phyloP scores from a whole-genome alignment of 306 rosid genomes.

The Gynostemma pentaphyllum region DNA sequence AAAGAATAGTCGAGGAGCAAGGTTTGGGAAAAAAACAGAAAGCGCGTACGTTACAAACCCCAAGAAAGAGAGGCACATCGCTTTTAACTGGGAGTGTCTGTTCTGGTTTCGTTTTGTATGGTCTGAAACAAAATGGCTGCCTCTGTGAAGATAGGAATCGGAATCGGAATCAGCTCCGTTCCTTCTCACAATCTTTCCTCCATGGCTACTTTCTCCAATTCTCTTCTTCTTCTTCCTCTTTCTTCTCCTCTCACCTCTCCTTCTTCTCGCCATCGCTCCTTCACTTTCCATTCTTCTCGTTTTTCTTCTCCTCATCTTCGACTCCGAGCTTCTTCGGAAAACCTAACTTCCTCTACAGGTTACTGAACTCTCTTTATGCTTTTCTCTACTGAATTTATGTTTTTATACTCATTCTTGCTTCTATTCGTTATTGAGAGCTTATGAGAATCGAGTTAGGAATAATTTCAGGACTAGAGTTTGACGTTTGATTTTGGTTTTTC shows the following conservation, averaged over 20 bases:
- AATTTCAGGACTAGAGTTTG: not conserved
- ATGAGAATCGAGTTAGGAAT: not conserved
- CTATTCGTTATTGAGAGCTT: too few relatives aligned
- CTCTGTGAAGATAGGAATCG: constrained; percentile 53
- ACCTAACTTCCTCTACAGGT: constrained; percentile 44
- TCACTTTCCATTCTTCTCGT: constrained; percentile 18
- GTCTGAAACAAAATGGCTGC: constrained; percentile 51
- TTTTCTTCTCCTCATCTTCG: constrained; percentile 22
- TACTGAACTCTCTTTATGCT: not conserved
- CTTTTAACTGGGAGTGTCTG: not conserved
- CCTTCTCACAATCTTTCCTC: constrained; percentile 54
- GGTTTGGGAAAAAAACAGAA: not conserved
- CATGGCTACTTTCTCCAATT: constrained; percentile 17
- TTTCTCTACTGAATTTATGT: not conserved
- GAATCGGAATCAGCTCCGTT: constrained; percentile 20
- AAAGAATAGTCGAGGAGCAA: too few relatives aligned
- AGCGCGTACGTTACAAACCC: not conserved
- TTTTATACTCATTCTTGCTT: not conserved
- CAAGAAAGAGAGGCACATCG: not conserved
- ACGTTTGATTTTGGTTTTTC: not conserved
- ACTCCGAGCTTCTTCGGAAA: constrained; percentile 40
- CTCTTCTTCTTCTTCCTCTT: constrained; percentile 23
- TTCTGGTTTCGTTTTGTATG: too few relatives aligned
- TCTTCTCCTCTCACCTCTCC: constrained; percentile 30
- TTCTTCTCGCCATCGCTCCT: constrained; percentile 25